Conservation (phyloP, 306 rosid species). For the Herpetospermum pedunculosum region DNA sequence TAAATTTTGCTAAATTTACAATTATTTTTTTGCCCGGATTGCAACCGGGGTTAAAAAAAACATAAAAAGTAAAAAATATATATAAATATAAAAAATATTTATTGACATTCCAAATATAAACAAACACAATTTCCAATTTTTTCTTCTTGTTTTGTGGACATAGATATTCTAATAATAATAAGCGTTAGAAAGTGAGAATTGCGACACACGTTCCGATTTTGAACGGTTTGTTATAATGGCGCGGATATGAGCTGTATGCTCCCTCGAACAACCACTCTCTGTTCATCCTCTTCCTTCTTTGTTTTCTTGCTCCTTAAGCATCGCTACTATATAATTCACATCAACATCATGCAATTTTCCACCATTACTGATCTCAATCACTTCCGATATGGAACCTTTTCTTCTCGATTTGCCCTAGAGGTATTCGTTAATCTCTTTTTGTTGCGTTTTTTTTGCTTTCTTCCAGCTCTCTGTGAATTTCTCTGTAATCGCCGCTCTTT, state of each 20-base stretch:
- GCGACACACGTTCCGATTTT: slow-evolving; percentile 1
- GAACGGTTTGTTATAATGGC: slow-evolving; percentile 4
- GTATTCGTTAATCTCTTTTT: neutral
- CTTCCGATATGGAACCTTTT: neutral
- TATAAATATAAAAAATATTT: too few species aligned
- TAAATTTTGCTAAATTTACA: too few species aligned
- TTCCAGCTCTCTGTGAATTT: neutral
- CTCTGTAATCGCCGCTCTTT: neutral
- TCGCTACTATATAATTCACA: neutral
- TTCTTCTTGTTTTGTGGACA: neutral
- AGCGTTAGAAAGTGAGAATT: neutral
- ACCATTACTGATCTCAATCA: neutral
- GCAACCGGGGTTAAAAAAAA: too few species aligned
- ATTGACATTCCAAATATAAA: too few species aligned
- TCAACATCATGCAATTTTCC: neutral
- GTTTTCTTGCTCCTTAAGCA: slow-evolving; percentile 5
- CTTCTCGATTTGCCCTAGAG: neutral
- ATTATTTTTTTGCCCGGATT: too few species aligned
- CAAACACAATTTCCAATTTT: too few species aligned
- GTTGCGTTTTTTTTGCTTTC: neutral
- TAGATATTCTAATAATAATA: neutral
- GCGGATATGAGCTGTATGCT: slow-evolving; percentile 2
- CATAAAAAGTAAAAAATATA: too few species aligned
- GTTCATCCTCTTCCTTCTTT: neutral
- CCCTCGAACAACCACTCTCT: neutral